Conservation (phyloP, 2,329 filamentous ascomycete species). For the Curvularia eragrostidis region DNA sequence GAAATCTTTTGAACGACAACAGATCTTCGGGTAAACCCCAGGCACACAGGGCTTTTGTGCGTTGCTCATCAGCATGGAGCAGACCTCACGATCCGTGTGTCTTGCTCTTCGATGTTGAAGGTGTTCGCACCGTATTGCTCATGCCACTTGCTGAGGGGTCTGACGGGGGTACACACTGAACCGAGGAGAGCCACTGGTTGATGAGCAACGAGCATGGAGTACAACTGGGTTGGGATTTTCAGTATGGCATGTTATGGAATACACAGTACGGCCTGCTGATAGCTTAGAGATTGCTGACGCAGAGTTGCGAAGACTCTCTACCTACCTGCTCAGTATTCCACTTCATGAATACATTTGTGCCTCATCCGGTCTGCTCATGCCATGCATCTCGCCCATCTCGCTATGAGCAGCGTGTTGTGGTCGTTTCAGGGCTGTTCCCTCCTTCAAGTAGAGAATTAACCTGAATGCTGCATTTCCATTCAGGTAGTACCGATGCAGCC, state of each 20-base stretch:
- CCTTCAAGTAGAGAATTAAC: slow-evolving; percentile 79
- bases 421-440: slow-evolving; percentile 44
- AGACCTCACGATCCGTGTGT: slow-evolving; percentile 18
- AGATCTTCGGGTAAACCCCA: slow-evolving; percentile 8
- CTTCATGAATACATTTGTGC: slow-evolving; percentile 16
- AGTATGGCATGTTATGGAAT: not conserved
- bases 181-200: slow-evolving; percentile 17
- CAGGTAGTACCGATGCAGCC: slow-evolving; percentile 91
- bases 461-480: slow-evolving; percentile 96
- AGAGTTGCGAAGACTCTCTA: not conserved
- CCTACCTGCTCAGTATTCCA: not conserved
- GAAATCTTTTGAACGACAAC: slow-evolving; percentile 16
- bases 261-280: not conserved
- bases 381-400: slow-evolving; percentile 5
- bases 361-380: slow-evolving; percentile 13
- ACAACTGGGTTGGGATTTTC: not conserved
- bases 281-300: not conserved
- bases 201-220: not conserved
- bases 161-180: slow-evolving; percentile 1
- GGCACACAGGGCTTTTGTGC: slow-evolving; percentile 11
- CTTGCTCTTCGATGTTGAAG: slow-evolving; percentile 18
- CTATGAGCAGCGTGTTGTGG: slow-evolving; percentile 22
- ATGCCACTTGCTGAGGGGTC: slow-evolving; percentile 15
- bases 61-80: slow-evolving; percentile 11
- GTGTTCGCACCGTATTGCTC: slow-evolving; percentile 20